A percentile compares a stretch with the other conserved stretches of the same genome.
Evolutionary conservation across 208 protist genomes (phyloP).

Genomic region (Trypanosoma mega): DNA sequence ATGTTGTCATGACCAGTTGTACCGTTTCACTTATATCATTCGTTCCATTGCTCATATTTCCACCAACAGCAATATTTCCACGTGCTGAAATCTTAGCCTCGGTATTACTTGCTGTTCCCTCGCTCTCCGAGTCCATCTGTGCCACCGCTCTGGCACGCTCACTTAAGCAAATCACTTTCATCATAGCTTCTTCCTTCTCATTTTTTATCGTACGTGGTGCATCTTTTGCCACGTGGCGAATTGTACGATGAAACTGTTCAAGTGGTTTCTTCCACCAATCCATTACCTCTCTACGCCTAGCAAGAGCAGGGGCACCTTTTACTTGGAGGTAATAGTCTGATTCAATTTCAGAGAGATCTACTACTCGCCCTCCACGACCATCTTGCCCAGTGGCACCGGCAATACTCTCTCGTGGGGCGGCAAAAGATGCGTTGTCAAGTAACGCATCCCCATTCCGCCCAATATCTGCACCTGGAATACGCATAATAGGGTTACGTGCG

Average conservation of each 20-base stretch:
- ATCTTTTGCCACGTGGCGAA: background rate
- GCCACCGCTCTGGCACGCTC: slow-evolving; percentile 15
- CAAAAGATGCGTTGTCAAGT: background rate
- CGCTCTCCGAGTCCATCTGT: background rate
- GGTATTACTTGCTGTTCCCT: background rate
- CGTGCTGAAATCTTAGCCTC: background rate
- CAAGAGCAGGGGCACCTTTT: slow-evolving; percentile 31
- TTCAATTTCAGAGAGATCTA: slow-evolving; percentile 35
- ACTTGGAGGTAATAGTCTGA: slow-evolving; percentile 67
- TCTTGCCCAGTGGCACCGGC: background rate
- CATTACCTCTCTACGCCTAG: slow-evolving; percentile 13
- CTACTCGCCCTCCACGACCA: background rate
- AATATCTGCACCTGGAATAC: slow-evolving; percentile 3
- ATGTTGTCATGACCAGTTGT: slow-evolving; percentile 1
- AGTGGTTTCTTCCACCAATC: slow-evolving; percentile 64
- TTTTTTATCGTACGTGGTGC: background rate
- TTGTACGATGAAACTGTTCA: slow-evolving; percentile 9
- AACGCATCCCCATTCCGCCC: background rate
- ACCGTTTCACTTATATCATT: background rate
- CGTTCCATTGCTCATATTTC: background rate
- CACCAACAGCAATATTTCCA: slow-evolving; percentile 5
- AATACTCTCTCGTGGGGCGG: background rate
- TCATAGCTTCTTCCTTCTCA: slow-evolving; percentile 6
- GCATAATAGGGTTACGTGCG: slow-evolving; percentile 20
- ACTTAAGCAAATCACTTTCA: slow-evolving; percentile 7